A percentile compares a stretch with the other conserved stretches of the same genome.
phyloP scores from a whole-genome alignment of 1,284 basidiomycete genomes.

The Neonothopanus nambi region DNA sequence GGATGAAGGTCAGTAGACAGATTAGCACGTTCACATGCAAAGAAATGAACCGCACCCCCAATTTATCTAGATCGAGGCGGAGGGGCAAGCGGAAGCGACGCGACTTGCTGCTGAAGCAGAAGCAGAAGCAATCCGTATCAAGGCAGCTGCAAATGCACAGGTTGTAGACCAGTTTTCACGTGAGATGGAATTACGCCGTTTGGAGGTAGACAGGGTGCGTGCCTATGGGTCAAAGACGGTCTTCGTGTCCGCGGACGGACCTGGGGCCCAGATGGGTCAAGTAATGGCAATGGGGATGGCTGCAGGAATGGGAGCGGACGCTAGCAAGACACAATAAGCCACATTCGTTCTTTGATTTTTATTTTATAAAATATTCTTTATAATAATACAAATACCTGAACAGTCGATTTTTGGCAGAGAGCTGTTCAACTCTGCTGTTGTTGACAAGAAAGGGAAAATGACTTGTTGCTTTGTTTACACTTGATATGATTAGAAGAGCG shows the following conservation, averaged over 20 bases:
- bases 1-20: conserved; percentile 27
- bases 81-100: conserved; percentile 72
- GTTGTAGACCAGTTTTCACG: conserved; percentile 68
- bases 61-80: conserved; percentile 66
- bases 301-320: conserved; percentile 52
- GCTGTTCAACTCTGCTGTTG: no score
- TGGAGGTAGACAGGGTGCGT: conserved; percentile 61
- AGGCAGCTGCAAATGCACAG: conserved; percentile 59
- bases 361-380: conserved; percentile 1
- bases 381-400: not conserved
- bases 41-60: conserved; percentile 31
- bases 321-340: not conserved
- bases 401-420: conserved; percentile 7
- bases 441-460: not conserved
- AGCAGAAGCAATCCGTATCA: conserved; percentile 65
- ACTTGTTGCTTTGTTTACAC: conserved; percentile 6
- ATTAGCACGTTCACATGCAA: not conserved
- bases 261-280: conserved; percentile 56
- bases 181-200: conserved; percentile 69
- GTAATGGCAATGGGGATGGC: conserved; percentile 68
- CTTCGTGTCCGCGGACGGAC: conserved; percentile 66
- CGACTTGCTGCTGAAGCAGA: conserved; percentile 72
- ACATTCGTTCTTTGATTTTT: not conserved
- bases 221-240: conserved; percentile 72
- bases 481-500: conserved; percentile 1